Percentiles rank a stretch among this genome's conserved stretches.
These are phyloP conservation scores for Candida ficus DNA, from an alignment of 805 yeast genomes.

Conservation along the genomic window DNA sequence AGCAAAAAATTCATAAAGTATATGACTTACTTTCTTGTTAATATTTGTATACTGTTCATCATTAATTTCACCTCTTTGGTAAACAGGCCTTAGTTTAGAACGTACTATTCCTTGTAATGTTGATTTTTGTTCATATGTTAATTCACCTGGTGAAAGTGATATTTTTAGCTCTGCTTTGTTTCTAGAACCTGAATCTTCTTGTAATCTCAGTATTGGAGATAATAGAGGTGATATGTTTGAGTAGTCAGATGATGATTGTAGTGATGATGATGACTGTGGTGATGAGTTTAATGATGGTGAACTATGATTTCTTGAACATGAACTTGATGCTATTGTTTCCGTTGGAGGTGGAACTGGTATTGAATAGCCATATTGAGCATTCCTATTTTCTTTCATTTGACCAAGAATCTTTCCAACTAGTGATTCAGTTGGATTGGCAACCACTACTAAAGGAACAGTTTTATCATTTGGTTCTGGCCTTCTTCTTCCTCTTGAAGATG, in stretches of 20 bases:
- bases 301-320: neutral
- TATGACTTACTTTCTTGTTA: slow-evolving; percentile 59
- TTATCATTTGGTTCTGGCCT: neutral
- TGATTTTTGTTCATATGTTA: slow-evolving; percentile 42
- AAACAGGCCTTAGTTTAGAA: slow-evolving; percentile 43
- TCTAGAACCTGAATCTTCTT: neutral
- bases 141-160: slow-evolving; percentile 4
- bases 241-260: slow-evolving; percentile 5
- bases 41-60: slow-evolving; percentile 49
- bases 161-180: slow-evolving; percentile 12
- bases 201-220: slow-evolving; percentile 7
- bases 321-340: neutral
- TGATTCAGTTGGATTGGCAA: slow-evolving; percentile 1
- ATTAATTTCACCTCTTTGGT: slow-evolving; percentile 30
- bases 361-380: too few species aligned
- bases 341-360: neutral
- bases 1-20: slow-evolving; percentile 39
- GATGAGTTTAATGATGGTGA: slow-evolving; percentile 5
- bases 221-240: slow-evolving; percentile 12
- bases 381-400: slow-evolving; percentile 18
- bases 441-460: too few species aligned
- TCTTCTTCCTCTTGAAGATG: slow-evolving; percentile 14
- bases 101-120: slow-evolving; percentile 56
- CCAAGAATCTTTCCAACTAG: slow-evolving; percentile 16
- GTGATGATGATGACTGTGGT: slow-evolving; percentile 8